Conservation (phyloP, 2,329 filamentous ascomycete species). For the Ascosphaera acerosa region DNA sequence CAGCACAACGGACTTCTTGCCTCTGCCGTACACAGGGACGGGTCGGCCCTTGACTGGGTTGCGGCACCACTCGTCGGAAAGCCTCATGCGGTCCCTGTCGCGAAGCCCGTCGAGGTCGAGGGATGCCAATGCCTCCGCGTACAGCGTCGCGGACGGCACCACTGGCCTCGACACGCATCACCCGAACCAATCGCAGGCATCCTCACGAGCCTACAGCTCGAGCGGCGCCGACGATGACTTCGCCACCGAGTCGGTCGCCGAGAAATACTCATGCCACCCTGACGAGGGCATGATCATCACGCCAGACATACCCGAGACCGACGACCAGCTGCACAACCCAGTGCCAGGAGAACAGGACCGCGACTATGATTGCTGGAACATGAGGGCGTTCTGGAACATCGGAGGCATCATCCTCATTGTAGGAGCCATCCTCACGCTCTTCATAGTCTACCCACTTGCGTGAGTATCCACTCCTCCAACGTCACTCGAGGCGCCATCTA, state of each 20-base stretch:
- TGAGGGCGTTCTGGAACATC: conserved; percentile 36
- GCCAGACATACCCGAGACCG: conserved; percentile 47
- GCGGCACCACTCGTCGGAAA: not conserved
- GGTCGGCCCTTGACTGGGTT: not conserved
- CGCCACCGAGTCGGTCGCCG: conserved; percentile 46
- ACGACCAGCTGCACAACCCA: conserved; percentile 47
- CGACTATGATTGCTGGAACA: conserved; percentile 39
- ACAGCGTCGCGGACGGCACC: not conserved
- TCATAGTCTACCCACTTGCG: conserved; percentile 45
- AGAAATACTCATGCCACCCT: conserved; percentile 48
- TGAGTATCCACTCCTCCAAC: conserved; percentile 17
- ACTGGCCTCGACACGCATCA: not conserved
- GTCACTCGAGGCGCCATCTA: too few relatives aligned
- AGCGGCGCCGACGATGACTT: conserved; percentile 39
- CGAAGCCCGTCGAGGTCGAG: not conserved
- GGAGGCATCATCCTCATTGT: conserved; percentile 35
- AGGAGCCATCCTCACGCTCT: conserved; percentile 35
- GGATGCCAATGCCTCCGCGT: not conserved
- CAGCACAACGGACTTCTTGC: not conserved
- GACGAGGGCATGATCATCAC: conserved; percentile 40
- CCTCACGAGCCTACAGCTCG: conserved; percentile 22
- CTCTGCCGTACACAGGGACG: not conserved
- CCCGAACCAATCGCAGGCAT: conserved; percentile 20
- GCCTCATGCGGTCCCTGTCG: not conserved
- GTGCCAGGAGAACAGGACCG: conserved; percentile 35